A percentile compares a stretch with the other conserved stretches of the same genome.
phyloP scores from a whole-genome alignment of 768 basidiomycete genomes.

The Russula sp. region DNA sequence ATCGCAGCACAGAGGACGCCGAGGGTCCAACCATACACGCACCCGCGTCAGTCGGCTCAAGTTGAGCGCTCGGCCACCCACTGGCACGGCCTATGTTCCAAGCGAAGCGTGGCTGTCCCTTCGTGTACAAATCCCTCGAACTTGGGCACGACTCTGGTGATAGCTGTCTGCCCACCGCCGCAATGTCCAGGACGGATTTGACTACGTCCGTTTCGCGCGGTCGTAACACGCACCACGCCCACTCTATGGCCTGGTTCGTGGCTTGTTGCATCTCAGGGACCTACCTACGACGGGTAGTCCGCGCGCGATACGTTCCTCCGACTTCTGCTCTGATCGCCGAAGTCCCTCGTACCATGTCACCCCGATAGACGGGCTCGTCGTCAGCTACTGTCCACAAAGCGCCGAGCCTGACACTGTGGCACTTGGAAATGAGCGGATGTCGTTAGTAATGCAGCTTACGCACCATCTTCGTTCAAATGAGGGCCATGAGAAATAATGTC shows the following conservation, averaged over 20 bases:
- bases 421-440: neutral
- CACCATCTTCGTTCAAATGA: neutral
- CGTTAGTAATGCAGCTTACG: neutral
- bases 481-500: neutral
- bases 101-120: conserved; percentile 44
- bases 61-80: too few species aligned
- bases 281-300: conserved; percentile 47
- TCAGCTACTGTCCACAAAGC: conserved; percentile 47
- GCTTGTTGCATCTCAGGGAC: conserved; percentile 8
- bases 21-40: conserved; percentile 42
- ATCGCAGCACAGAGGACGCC: conserved; percentile 36
- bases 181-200: conserved; percentile 19
- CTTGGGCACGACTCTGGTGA: conserved; percentile 56
- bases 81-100: neutral
- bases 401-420: too few species aligned
- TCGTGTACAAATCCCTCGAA: conserved; percentile 73
- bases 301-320: conserved; percentile 24
- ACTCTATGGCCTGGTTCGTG: neutral
- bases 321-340: conserved; percentile 36
- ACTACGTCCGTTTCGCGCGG: conserved; percentile 17
- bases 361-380: conserved; percentile 54
- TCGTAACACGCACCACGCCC: neutral
- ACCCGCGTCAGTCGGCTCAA: neutral
- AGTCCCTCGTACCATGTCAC: conserved; percentile 48
- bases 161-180: conserved; percentile 74